Base-by-base conservation (phyloP, 176 grass and related monocot genomes). In the Carex pumila region DNA sequence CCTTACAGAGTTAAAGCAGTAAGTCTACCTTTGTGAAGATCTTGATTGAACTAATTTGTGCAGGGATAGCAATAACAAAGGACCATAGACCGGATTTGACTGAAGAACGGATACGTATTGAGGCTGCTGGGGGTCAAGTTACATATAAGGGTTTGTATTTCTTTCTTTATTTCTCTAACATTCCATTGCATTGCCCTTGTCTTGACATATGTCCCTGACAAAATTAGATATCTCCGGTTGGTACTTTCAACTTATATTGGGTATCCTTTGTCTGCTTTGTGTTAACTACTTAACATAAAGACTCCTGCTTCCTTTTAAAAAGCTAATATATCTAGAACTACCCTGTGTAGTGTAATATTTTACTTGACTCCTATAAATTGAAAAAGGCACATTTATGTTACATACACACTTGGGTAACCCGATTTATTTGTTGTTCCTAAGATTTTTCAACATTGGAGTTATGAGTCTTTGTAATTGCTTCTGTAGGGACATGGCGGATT, bases 41-140 rank as follows among this genome's bases (percentile, higher is more conserved):
- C 14, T 32, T 64, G 5, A 81, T 63, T 65, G 61, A 65, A 68
- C 25, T 83, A 54, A 68, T 66, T 67, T 53, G 15, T 83, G 61
- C 64, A 83, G 81, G 49, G 32, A 83, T 17, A 69, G 81, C 62
- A 83, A 50, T 83, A 53, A 83, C 81, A 55, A 83, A 11, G 47
- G 81, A 83, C 63, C 81, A 83, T 6, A 83, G 64, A 66, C 81
- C 81, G 0, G 45, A 66, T 43, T 18, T 83, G 62, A 15, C 45
- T 69, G 81, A 83, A 11, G 81, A 83, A 37, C 39, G 61, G 9
- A 12, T 14, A 49, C 81, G 81, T 53, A 69, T 83, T 32, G 81
- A 83, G 64, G 61, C 81, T 69, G 43, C 81, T 54, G 81, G 81
- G 50, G 81, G 81, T 43, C 61, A 63, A 63, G 81, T 83, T 66